Evolutionary conservation across 805 yeast species (phyloP).

Genomic region (Yarrowia sp.): DNA sequence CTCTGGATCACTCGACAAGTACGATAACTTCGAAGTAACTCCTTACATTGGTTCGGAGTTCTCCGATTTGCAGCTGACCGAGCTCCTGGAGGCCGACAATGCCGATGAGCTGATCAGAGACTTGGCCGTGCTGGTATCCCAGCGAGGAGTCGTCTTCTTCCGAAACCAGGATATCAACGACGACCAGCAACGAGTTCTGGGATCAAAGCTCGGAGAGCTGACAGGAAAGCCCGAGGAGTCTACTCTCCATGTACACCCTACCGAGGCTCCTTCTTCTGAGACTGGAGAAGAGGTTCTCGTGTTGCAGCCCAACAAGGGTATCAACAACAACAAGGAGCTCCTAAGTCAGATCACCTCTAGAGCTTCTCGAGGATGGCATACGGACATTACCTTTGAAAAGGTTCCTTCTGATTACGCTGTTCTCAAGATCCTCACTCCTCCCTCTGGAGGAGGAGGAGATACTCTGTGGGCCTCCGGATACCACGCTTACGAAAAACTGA

Average conservation of each 20-base stretch:
- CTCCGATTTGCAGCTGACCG: constrained; percentile 32
- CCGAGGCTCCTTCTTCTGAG: constrained; percentile 36
- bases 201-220: constrained; percentile 33
- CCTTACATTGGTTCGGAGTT: constrained; percentile 38
- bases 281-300: constrained; percentile 29
- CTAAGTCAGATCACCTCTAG: neutral
- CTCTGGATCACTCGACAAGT: constrained; percentile 34
- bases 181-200: constrained; percentile 35
- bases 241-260: constrained; percentile 38
- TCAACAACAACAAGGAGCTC: neutral
- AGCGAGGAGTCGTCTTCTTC: constrained; percentile 52
- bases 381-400: constrained; percentile 72
- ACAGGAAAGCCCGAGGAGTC: constrained; percentile 36
- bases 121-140: constrained; percentile 47
- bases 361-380: constrained; percentile 53
- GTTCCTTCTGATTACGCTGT: constrained; percentile 73
- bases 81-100: constrained; percentile 31
- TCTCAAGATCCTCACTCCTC: constrained; percentile 59
- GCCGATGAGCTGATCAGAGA: constrained; percentile 39
- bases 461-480: constrained; percentile 54
- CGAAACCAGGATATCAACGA: constrained; percentile 42
- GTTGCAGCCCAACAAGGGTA: neutral
- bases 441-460: constrained; percentile 50
- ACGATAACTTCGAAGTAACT: constrained; percentile 35
- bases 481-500: constrained; percentile 52